Conservation (phyloP, 2,329 filamentous ascomycete species). For the Diaporthe nobilis region DNA sequence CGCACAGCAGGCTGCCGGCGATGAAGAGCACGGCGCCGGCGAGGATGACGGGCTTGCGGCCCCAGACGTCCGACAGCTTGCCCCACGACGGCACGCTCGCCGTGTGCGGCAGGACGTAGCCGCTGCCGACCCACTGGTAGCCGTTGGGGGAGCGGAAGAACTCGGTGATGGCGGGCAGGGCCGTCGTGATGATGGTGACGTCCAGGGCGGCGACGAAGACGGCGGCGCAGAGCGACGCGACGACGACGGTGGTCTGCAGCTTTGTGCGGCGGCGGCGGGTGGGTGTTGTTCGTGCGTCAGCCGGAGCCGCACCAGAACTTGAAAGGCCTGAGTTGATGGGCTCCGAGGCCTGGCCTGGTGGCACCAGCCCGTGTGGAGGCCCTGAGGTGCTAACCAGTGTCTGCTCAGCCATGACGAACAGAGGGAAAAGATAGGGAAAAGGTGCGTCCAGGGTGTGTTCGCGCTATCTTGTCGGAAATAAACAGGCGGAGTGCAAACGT, state of each 20-base stretch:
- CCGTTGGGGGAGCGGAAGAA: constrained; percentile 66
- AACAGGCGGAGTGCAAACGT: too few species aligned
- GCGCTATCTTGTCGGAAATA: too few species aligned
- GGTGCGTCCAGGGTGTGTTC: too few species aligned
- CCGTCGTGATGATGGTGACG: constrained; percentile 62
- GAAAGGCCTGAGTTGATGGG: too few species aligned
- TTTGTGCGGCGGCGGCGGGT: too few species aligned
- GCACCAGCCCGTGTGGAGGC: too few species aligned
- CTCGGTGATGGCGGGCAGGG: constrained; percentile 63
- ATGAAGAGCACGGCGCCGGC: constrained; percentile 53
- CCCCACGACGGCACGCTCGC: constrained; percentile 73
- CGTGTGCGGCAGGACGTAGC: constrained; percentile 74
- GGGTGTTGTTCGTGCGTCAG: too few species aligned
- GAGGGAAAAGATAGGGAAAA: too few species aligned
- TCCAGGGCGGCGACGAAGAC: constrained; percentile 49
- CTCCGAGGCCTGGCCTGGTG: too few species aligned
- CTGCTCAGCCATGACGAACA: too few species aligned
- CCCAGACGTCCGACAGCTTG: constrained; percentile 59
- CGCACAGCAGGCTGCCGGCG: constrained; percentile 54
- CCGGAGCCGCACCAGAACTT: too few species aligned
- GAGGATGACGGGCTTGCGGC: constrained; percentile 56
- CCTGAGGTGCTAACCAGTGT: too few species aligned
- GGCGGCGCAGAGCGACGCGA: constrained; percentile 35
- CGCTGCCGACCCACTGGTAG: constrained; percentile 77
- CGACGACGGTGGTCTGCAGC: not conserved